phyloP scores from a whole-genome alignment of 1,284 basidiomycete species.

The Microbotryomycetes sp. region DNA sequence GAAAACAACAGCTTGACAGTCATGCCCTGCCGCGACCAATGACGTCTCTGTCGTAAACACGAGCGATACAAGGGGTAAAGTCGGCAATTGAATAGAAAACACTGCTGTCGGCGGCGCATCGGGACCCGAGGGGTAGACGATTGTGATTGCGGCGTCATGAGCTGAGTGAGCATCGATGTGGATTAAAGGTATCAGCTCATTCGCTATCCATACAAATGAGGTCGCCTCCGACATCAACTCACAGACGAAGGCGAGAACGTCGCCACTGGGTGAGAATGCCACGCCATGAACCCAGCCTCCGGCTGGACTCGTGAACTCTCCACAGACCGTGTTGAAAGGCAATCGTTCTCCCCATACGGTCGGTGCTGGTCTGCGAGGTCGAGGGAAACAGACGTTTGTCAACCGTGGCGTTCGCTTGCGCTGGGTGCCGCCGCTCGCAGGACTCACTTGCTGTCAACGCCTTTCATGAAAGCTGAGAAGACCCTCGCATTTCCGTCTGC shows the following conservation, averaged over 20 bases:
- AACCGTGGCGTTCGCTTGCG: neutral
- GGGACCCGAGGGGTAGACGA: slow-evolving; percentile 76
- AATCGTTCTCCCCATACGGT: slow-evolving; percentile 95
- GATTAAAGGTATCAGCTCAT: neutral
- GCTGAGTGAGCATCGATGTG: slow-evolving; percentile 52
- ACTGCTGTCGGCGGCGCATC: slow-evolving; percentile 49
- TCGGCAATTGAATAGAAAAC: slow-evolving; percentile 64
- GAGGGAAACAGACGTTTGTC: slow-evolving; percentile 3
- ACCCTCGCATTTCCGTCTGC: slow-evolving; percentile 95
- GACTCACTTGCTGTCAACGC: slow-evolving; percentile 80
- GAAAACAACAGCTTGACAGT: slow-evolving; percentile 91
- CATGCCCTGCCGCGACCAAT: slow-evolving; percentile 89
- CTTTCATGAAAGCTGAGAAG: slow-evolving; percentile 99
- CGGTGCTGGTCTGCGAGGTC: slow-evolving; percentile 61
- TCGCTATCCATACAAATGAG: neutral
- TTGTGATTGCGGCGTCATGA: slow-evolving; percentile 81
- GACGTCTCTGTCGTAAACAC: slow-evolving; percentile 74
- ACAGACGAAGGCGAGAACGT: slow-evolving; percentile 87
- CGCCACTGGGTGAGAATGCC: slow-evolving; percentile 90
- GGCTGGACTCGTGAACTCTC: slow-evolving; percentile 78
- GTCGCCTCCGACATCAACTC: slow-evolving; percentile 40
- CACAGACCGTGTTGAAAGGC: slow-evolving; percentile 96
- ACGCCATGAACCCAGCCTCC: slow-evolving; percentile 98
- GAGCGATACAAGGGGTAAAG: slow-evolving; percentile 73
- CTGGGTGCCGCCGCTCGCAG: too few relatives aligned